A percentile compares a stretch with the other conserved stretches of the same genome.
phyloP scores from a whole-genome alignment of 805 yeast genomes.

The Pichia scutulata region DNA sequence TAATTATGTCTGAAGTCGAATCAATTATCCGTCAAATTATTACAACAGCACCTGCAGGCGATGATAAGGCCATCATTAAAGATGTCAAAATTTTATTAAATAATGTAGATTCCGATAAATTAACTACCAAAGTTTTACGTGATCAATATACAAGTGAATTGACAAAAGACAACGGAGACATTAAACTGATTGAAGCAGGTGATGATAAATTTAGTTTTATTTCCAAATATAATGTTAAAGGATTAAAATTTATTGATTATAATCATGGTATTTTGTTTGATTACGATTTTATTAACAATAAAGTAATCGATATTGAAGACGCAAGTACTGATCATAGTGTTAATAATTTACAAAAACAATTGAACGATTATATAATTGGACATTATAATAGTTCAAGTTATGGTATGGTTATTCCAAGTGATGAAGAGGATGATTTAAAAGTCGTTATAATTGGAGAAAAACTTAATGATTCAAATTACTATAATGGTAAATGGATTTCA shows the following conservation, averaged over 20 bases:
- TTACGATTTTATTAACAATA: constrained; percentile 45
- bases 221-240: constrained; percentile 39
- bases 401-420: constrained; percentile 34
- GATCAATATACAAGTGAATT: constrained; percentile 17
- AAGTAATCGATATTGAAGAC: constrained; percentile 46
- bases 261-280: constrained; percentile 41
- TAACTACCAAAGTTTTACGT: constrained; percentile 21
- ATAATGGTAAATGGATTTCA: constrained; percentile 93
- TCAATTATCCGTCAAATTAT: constrained; percentile 29
- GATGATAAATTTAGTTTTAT: constrained; percentile 29
- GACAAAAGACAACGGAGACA: constrained; percentile 17
- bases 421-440: constrained; percentile 25
- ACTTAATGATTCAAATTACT: constrained; percentile 67
- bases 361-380: constrained; percentile 47
- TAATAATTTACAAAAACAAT: constrained; percentile 17
- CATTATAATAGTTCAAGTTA: constrained; percentile 58
- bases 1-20: constrained; percentile 18
- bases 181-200: constrained; percentile 26
- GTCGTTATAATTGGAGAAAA: constrained; percentile 65
- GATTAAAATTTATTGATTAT: constrained; percentile 51
- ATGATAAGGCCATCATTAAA: constrained; percentile 27
- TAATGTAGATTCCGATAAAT: constrained; percentile 19
- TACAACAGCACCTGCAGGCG: constrained; percentile 52
- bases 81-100: constrained; percentile 24
- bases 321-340: constrained; percentile 9